These are phyloP conservation scores for Cutaneotrichosporon cutaneum DNA, from an alignment of 1,284 basidiomycete species.

Conservation along the genomic window DNA sequence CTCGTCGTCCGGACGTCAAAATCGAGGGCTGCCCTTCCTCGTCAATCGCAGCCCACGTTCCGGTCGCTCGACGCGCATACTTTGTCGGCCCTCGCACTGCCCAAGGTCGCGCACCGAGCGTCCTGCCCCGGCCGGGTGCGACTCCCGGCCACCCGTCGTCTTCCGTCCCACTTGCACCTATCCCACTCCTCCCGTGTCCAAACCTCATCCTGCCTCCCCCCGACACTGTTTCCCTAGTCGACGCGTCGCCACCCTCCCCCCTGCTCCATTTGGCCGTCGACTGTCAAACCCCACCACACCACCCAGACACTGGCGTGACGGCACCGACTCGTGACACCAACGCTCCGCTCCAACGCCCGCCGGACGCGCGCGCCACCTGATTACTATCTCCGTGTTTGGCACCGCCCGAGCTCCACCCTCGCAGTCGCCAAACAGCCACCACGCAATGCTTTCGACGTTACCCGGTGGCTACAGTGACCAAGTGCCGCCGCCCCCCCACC, in stretches of 20 bases:
- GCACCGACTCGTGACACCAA: neutral
- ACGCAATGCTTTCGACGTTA: slow-evolving; percentile 6
- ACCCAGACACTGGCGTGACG: neutral
- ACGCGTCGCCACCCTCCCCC: neutral
- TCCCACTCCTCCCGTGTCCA: neutral
- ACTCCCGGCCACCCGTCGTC: slow-evolving; percentile 23
- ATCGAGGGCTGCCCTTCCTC: neutral
- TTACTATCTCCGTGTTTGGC: neutral
- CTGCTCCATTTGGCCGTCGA: neutral
- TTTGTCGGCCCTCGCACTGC: neutral
- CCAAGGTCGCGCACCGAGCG: neutral
- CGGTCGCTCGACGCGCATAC: slow-evolving; percentile 6
- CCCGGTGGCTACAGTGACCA: slow-evolving; percentile 3
- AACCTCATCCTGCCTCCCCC: neutral
- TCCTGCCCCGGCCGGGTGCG: slow-evolving; percentile 25
- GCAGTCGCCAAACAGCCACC: neutral
- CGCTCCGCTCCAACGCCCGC: neutral
- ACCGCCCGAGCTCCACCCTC: neutral
- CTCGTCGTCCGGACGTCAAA: neutral
- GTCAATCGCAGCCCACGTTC: neutral
- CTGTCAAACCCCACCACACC: neutral
- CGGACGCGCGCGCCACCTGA: neutral
- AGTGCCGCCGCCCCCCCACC: neutral
- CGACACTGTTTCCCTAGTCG: neutral
- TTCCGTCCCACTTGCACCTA: neutral